phyloP scores from a whole-genome alignment of 139 green algal genomes.

The Chlamydomonas sphaeroides region DNA sequence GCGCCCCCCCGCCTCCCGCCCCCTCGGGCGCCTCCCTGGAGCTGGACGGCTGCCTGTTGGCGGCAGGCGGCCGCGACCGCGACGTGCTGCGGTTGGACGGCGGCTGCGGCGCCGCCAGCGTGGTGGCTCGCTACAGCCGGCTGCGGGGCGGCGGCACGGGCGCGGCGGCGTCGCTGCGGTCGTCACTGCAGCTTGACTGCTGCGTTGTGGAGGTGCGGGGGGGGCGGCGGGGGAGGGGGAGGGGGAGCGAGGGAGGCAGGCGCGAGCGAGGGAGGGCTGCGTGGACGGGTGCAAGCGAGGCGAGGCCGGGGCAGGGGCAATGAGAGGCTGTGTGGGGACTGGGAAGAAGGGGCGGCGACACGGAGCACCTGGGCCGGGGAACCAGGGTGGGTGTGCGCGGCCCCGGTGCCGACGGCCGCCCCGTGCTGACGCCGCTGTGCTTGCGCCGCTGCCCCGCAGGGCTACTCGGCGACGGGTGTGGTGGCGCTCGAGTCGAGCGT shows the following conservation, averaged over 20 bases:
- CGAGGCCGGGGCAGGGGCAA: no score
- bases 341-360: no score
- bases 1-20: no score
- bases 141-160: slow-evolving; percentile 22
- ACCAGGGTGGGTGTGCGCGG: no score
- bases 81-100: slow-evolving; percentile 13
- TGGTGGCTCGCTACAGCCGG: slow-evolving; percentile 6
- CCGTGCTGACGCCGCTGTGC: no score
- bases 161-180: background rate
- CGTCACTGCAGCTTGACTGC: slow-evolving; percentile 31
- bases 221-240: no score
- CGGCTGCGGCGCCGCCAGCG: background rate
- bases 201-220: slow-evolving; percentile 14
- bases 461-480: background rate
- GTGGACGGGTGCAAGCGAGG: no score
- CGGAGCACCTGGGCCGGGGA: no score
- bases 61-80: slow-evolving; percentile 5
- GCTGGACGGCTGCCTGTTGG: slow-evolving; percentile 17
- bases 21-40: slow-evolving; percentile 9
- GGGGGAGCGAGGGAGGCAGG: no score
- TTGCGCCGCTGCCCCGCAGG: background rate
- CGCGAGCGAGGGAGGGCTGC: no score
- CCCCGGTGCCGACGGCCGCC: no score
- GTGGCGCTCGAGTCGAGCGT: background rate
- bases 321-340: no score